phyloP scores from a whole-genome alignment of 2,329 filamentous ascomycete genomes.

The Penicillium digitatum region DNA sequence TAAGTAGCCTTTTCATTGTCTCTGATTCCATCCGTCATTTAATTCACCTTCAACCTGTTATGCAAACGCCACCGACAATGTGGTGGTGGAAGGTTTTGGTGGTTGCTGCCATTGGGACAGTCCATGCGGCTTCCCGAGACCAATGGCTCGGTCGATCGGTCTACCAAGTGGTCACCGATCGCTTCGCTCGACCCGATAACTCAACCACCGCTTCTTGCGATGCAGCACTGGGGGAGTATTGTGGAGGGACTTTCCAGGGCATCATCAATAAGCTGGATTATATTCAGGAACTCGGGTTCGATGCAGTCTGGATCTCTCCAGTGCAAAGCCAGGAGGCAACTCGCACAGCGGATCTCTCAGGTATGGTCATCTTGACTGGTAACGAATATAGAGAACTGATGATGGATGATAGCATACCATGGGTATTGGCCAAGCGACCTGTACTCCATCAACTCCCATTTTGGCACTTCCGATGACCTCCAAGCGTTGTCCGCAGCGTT shows the following conservation, averaged over 20 bases:
- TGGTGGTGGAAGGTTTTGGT: slow-evolving; percentile 8
- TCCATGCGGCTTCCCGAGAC: slow-evolving; percentile 25
- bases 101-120: slow-evolving; percentile 4
- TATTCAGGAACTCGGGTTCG: slow-evolving; percentile 48
- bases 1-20: background rate
- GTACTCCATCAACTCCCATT: slow-evolving; percentile 55
- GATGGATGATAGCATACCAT: slow-evolving; percentile 7
- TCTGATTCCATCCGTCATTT: background rate
- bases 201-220: slow-evolving; percentile 33
- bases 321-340: slow-evolving; percentile 38
- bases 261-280: slow-evolving; percentile 48
- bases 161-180: slow-evolving; percentile 45
- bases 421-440: slow-evolving; percentile 10
- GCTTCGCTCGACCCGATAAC: slow-evolving; percentile 41
- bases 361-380: slow-evolving; percentile 48
- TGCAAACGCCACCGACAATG: slow-evolving; percentile 11
- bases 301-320: slow-evolving; percentile 49
- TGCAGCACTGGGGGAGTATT: slow-evolving; percentile 35
- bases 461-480: slow-evolving; percentile 58
- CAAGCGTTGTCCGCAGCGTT: slow-evolving; percentile 53
- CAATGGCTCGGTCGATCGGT: slow-evolving; percentile 42
- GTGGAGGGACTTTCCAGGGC: slow-evolving; percentile 48
- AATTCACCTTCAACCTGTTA: background rate
- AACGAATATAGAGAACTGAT: slow-evolving; percentile 40
- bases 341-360: slow-evolving; percentile 31